Base-by-base conservation (phyloP, 1,284 basidiomycete species). In the Tilletia caries region DNA sequence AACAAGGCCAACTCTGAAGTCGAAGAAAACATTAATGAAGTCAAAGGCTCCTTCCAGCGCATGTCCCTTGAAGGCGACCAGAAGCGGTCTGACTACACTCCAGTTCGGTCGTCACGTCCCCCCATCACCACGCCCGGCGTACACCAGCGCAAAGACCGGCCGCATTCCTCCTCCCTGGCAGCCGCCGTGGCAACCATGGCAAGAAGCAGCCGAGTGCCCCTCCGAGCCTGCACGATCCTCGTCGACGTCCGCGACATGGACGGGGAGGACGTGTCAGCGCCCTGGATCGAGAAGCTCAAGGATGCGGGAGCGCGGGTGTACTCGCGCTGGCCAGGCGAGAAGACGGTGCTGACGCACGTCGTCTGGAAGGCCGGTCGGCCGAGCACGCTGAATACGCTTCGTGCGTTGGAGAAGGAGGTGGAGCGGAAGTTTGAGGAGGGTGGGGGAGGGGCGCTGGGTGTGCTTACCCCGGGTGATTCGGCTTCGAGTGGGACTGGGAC, bases 221-320 rank as follows among this genome's bases (percentile, higher is more conserved):
- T 80, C 20, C 72, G 73, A 2, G 76, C 78, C 5, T 64, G 79
- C 37, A 73, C 71, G 10, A 73, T 80, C 23, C 73, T 80, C 37
- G 78, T 80, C 33, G 77, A 79, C 58, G 74, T 80, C 3, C 68
- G 79, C 8, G 76, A 79, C 52, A 76, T 71, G 64, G 76, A 79
- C 41, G 79, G 79, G 8, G 73, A 76, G 62, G 79, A 80, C 67
- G 75, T 75, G 0, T 78, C 76, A 4, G 70, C 69, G 2, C 64
- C 70, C 2, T 80, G 78, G 76, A 69, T 75, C 44, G 76, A 78
- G 52, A 73, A 74, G 70, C 71, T 80, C 41, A 76, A 75, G 52
- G 69, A 66, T 20, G 74, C 70, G 0, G 79, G 79, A n/a, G 77
- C 79, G 23, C 75, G 75, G 48, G 78, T 79, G 10, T 68, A 74